Percentiles rank a stretch among this genome's conserved stretches.
Conservation (phyloP, 1,139 yeast genomes). For the Suhomyces kunorum region DNA sequence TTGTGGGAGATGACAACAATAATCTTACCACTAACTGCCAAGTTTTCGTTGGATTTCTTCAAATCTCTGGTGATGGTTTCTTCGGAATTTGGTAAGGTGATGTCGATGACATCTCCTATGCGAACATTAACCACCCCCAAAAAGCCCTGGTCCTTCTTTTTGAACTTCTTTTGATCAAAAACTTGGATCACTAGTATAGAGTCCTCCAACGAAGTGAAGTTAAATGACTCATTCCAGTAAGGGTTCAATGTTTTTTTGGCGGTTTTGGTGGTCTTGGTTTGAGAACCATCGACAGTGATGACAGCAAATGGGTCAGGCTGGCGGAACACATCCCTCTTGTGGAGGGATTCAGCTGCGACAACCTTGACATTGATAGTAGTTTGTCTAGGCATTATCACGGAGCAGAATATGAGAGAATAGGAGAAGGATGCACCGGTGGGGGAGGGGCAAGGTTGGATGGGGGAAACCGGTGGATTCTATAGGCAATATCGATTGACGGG, state of each 20-base stretch:
- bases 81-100: slow-evolving; percentile 57
- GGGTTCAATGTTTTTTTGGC: slow-evolving; percentile 95
- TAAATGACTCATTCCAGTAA: slow-evolving; percentile 94
- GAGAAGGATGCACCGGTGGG: background rate
- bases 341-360: slow-evolving; percentile 94
- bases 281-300: slow-evolving; percentile 93
- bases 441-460: background rate
- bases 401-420: background rate
- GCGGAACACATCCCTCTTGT: slow-evolving; percentile 91
- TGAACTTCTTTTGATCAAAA: slow-evolving; percentile 95
- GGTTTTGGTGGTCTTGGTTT: slow-evolving; percentile 91
- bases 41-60: slow-evolving; percentile 86
- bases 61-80: slow-evolving; percentile 93
- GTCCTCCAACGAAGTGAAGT: slow-evolving; percentile 74
- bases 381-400: slow-evolving; percentile 22
- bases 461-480: background rate
- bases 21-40: slow-evolving; percentile 89
- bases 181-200: slow-evolving; percentile 91
- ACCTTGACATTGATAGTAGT: slow-evolving; percentile 66
- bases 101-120: slow-evolving; percentile 84
- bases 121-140: slow-evolving; percentile 93
- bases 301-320: slow-evolving; percentile 99
- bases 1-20: slow-evolving; percentile 70
- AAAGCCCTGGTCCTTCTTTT: slow-evolving; percentile 98
- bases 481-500: background rate